phyloP scores from a whole-genome alignment of 768 basidiomycete species.

The Russula griseocarnosa region DNA sequence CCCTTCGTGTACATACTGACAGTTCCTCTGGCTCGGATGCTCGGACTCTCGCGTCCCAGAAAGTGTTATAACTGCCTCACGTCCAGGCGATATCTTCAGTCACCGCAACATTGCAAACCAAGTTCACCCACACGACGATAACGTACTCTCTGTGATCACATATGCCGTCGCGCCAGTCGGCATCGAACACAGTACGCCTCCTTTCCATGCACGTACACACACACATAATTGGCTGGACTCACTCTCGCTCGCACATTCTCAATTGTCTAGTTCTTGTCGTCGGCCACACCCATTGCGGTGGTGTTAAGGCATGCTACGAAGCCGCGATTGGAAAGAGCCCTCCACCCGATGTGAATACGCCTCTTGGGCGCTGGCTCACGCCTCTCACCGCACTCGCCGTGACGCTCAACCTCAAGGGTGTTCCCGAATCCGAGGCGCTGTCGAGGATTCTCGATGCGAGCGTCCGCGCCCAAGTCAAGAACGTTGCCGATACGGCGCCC shows the following conservation, averaged over 20 bases:
- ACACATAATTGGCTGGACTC: too few species aligned
- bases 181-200: slow-evolving; percentile 68
- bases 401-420: slow-evolving; percentile 42
- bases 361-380: slow-evolving; percentile 67
- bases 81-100: slow-evolving; percentile 79
- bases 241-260: not conserved
- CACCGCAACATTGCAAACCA: slow-evolving; percentile 90
- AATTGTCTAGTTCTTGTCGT: slow-evolving; percentile 67
- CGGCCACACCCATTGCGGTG: slow-evolving; percentile 83
- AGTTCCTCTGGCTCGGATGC: slow-evolving; percentile 80
- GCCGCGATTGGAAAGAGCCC: slow-evolving; percentile 39
- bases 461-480: slow-evolving; percentile 32
- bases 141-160: slow-evolving; percentile 62
- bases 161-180: slow-evolving; percentile 70
- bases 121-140: slow-evolving; percentile 67
- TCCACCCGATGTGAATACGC: slow-evolving; percentile 34
- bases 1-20: not conserved
- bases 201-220: slow-evolving; percentile 13
- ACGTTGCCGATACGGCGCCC: slow-evolving; percentile 29
- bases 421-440: slow-evolving; percentile 37
- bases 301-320: slow-evolving; percentile 54
- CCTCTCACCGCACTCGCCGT: slow-evolving; percentile 57
- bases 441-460: slow-evolving; percentile 26
- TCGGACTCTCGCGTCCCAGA: slow-evolving; percentile 86
- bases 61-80: slow-evolving; percentile 59